Evolutionary conservation across 768 basidiomycete species (phyloP).

Genomic region (Lactarius sanguifluus): DNA sequence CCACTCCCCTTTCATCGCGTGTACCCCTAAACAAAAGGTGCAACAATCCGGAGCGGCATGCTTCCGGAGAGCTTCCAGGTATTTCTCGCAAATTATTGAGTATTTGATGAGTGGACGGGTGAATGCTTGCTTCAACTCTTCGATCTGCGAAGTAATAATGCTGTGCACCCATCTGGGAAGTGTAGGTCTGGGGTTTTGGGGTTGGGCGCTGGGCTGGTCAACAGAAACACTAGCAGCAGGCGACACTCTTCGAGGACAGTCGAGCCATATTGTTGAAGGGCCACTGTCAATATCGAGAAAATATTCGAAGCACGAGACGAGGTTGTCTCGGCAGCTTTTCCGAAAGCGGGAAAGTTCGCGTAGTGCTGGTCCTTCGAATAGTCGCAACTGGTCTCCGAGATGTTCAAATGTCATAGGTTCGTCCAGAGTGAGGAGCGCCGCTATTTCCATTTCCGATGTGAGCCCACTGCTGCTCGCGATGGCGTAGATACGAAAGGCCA

Average conservation of each 20-base stretch:
- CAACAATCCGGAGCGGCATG: background rate
- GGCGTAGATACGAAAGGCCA: conserved; percentile 25
- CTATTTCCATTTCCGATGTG: background rate
- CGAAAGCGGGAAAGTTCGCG: background rate
- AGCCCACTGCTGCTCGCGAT: conserved; percentile 19
- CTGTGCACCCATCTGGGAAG: background rate
- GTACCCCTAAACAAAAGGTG: background rate
- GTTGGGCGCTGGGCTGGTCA: background rate
- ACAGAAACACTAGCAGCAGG: too few relatives aligned
- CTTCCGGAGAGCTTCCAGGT: background rate
- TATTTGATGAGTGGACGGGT: background rate
- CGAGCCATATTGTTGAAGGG: background rate
- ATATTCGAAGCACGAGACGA: background rate
- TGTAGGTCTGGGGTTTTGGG: background rate
- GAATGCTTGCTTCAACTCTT: background rate
- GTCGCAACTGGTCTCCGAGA: background rate
- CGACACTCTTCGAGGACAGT: background rate
- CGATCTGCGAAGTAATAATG: background rate
- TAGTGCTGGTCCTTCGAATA: background rate
- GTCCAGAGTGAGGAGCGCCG: conserved; percentile 2
- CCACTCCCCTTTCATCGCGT: background rate
- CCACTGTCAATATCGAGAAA: background rate
- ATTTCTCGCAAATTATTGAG: background rate
- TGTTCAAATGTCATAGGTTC: conserved; percentile 9
- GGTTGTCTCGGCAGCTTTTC: background rate